These are phyloP conservation scores for Aquanectria penicillioides DNA, from an alignment of 2,329 filamentous ascomycete species.

Conservation along the genomic window DNA sequence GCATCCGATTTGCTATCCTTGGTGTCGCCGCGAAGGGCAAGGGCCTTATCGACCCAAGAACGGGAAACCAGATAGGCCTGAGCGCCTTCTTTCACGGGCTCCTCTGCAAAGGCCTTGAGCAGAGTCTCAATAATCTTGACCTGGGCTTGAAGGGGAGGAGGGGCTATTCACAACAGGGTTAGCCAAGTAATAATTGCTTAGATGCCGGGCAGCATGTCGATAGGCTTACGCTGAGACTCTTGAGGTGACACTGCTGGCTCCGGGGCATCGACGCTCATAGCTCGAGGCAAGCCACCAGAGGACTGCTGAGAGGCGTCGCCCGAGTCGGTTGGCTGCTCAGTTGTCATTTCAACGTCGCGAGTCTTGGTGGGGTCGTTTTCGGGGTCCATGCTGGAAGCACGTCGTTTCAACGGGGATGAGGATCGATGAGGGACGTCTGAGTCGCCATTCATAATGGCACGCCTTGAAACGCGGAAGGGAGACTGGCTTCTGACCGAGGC, in stretches of 20 bases:
- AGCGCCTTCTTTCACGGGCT: conserved; percentile 73
- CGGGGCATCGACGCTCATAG: conserved; percentile 54
- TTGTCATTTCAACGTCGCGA: conserved; percentile 59
- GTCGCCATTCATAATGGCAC: conserved; percentile 69
- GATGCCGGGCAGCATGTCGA: no score
- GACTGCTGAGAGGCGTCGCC: conserved; percentile 28
- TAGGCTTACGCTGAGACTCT: conserved; percentile 42
- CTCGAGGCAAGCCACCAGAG: conserved; percentile 44
- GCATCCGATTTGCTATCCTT: conserved; percentile 67
- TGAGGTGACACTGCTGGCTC: conserved; percentile 38
- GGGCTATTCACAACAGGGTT: conserved; percentile 35
- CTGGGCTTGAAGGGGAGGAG: conserved; percentile 64
- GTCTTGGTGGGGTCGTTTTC: conserved; percentile 53
- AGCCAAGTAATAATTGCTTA: no score
- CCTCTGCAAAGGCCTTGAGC: conserved; percentile 60
- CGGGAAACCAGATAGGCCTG: conserved; percentile 82
- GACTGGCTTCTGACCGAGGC: conserved; percentile 59
- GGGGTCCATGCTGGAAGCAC: conserved; percentile 70
- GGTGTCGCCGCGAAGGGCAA: conserved; percentile 70
- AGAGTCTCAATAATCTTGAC: conserved; percentile 76
- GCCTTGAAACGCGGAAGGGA: conserved; percentile 60
- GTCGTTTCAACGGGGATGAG: conserved; percentile 72
- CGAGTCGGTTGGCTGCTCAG: conserved; percentile 37
- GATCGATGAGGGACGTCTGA: conserved; percentile 67
- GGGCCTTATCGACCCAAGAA: conserved; percentile 80